Evolutionary conservation across 371 early-diverging fungal genomes (phyloP).

Genomic region (Mortierella sp.): DNA sequence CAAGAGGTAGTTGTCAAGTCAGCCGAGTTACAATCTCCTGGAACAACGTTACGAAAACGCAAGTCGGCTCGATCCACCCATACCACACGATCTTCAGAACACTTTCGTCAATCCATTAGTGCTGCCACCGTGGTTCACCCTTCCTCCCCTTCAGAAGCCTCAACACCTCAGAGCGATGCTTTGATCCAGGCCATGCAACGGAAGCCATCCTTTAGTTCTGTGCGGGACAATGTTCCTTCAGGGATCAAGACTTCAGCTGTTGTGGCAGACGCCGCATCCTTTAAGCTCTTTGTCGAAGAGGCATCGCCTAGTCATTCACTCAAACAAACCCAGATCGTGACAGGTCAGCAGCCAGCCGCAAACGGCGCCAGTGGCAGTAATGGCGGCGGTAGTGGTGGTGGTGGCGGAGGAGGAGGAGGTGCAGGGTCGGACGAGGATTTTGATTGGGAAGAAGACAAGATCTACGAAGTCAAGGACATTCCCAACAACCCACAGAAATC

Average conservation of each 20-base stretch:
- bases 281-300: constrained; percentile 17
- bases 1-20: constrained; percentile 34
- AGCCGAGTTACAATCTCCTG: constrained; percentile 22
- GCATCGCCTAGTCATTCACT: constrained; percentile 14
- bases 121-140: background rate
- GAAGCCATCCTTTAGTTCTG: constrained; percentile 31
- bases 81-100: background rate
- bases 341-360: background rate
- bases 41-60: constrained; percentile 26
- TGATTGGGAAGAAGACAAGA: constrained; percentile 45
- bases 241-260: constrained; percentile 26
- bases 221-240: constrained; percentile 31
- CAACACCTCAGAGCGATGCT: no score
- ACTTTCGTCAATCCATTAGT: background rate
- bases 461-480: constrained; percentile 21
- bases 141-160: background rate
- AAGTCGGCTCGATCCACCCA: constrained; percentile 12
- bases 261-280: constrained; percentile 1
- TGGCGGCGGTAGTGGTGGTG: background rate
- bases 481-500: background rate
- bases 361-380: background rate
- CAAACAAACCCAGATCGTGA: background rate
- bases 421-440: constrained; percentile 33
- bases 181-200: constrained; percentile 14
- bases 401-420: no score